A percentile compares a stretch with the other conserved stretches of the same genome.
Conservation (phyloP, 768 basidiomycete genomes). For the Dictyophora rubrovolvata region DNA sequence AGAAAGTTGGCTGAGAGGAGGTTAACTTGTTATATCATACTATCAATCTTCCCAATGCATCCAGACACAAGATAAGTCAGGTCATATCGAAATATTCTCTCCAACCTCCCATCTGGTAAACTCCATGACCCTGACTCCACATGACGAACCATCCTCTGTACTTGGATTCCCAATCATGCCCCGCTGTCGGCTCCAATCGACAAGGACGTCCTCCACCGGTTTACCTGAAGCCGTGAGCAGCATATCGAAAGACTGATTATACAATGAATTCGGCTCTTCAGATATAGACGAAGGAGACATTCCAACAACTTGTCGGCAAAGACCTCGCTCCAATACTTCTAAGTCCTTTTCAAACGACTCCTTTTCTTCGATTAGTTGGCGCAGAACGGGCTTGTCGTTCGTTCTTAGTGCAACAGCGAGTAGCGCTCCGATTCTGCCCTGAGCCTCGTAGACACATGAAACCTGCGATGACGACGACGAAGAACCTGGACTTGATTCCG, state of each 20-base stretch:
- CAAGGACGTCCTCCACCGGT: slow-evolving; percentile 30
- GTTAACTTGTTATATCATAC: too few relatives aligned
- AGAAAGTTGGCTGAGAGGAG: too few relatives aligned
- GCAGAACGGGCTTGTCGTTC: slow-evolving; percentile 26
- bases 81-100: background rate
- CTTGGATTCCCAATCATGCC: slow-evolving; percentile 29
- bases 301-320: slow-evolving; percentile 81
- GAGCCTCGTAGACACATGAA: slow-evolving; percentile 19
- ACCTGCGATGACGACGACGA: slow-evolving; percentile 11
- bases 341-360: slow-evolving; percentile 47
- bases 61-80: too few relatives aligned
- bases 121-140: slow-evolving; percentile 20
- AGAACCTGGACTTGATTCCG: slow-evolving; percentile 16
- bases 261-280: slow-evolving; percentile 45
- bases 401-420: slow-evolving; percentile 41
- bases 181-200: slow-evolving; percentile 43
- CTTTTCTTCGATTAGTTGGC: slow-evolving; percentile 31
- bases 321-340: slow-evolving; percentile 52
- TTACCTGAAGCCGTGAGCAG: slow-evolving; percentile 15
- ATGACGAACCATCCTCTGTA: slow-evolving; percentile 1
- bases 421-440: slow-evolving; percentile 53
- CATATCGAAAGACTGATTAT: slow-evolving; percentile 59
- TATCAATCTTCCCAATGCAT: too few relatives aligned
- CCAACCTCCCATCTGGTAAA: slow-evolving; percentile 25
- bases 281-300: slow-evolving; percentile 51